phyloP scores from a whole-genome alignment of 1,139 yeast species.

The Nakaseomyces kungkrabaensis region DNA sequence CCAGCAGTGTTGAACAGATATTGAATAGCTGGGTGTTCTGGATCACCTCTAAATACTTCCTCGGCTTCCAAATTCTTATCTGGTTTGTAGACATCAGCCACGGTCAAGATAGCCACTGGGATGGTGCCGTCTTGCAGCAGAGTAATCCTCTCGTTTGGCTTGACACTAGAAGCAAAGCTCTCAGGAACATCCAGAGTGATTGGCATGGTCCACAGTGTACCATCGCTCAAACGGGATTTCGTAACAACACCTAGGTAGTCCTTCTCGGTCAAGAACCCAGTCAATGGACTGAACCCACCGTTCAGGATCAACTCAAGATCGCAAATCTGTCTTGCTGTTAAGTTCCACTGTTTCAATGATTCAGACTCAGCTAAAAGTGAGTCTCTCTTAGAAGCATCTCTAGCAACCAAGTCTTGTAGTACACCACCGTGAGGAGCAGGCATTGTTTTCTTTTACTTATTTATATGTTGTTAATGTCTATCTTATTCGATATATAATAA shows the following conservation, averaged over 20 bases:
- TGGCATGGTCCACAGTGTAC: constrained; percentile 87
- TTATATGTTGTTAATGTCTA: background rate
- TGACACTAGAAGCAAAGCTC: constrained; percentile 39
- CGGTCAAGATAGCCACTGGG: constrained; percentile 70
- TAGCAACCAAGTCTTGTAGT: constrained; percentile 72
- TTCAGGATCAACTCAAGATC: constrained; percentile 84
- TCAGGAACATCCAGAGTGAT: constrained; percentile 73
- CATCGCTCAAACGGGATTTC: constrained; percentile 63
- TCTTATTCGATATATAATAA: too few relatives aligned
- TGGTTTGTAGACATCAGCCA: constrained; percentile 73
- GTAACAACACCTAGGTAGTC: constrained; percentile 78
- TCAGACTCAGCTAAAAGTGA: constrained; percentile 51
- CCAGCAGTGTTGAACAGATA: constrained; percentile 69
- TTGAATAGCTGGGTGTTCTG: constrained; percentile 88
- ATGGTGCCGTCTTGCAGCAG: constrained; percentile 77
- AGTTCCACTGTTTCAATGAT: constrained; percentile 32
- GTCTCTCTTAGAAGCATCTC: constrained; percentile 58
- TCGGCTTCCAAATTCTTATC: constrained; percentile 71
- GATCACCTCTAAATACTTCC: constrained; percentile 89
- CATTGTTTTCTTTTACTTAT: constrained; percentile 32
- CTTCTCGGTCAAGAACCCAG: constrained; percentile 71
- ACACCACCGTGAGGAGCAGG: constrained; percentile 88
- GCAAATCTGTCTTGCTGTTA: constrained; percentile 85
- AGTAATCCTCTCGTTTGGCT: constrained; percentile 55
- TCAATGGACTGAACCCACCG: constrained; percentile 92